Conservation (phyloP, 225 moss, liverwort and hornwort species). For the Bryum argenteum region DNA sequence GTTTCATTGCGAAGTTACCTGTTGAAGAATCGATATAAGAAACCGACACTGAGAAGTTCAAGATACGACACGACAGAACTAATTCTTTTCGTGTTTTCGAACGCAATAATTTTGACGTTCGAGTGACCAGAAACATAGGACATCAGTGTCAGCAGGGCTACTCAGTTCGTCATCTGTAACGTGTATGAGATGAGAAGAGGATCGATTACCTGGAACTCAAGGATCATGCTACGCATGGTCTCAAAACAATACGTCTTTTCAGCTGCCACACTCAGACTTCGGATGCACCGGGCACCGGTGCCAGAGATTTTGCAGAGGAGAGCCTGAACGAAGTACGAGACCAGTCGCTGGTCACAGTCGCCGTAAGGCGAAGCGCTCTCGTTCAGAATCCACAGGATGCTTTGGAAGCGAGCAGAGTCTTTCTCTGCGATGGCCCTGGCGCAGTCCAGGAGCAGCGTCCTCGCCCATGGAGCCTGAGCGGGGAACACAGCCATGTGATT, state of each 20-base stretch:
- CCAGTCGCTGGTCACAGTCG: conserved; percentile 65
- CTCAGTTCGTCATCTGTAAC: background rate
- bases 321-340: conserved; percentile 74
- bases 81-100: background rate
- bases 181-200: background rate
- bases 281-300: conserved; percentile 51
- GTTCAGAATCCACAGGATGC: conserved; percentile 71
- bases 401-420: conserved; percentile 51
- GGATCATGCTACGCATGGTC: conserved; percentile 80
- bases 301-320: conserved; percentile 79
- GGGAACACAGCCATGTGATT: conserved; percentile 16
- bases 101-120: background rate
- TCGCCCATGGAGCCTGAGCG: conserved; percentile 41
- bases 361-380: conserved; percentile 78
- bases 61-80: background rate
- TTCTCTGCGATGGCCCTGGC: conserved; percentile 58
- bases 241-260: conserved; percentile 78
- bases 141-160: background rate
- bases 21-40: no score
- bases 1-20: background rate
- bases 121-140: background rate
- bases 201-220: conserved; percentile 59
- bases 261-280: conserved; percentile 61
- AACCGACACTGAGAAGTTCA: background rate
- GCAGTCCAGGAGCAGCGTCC: conserved; percentile 60